Percentiles rank a stretch among this genome's conserved stretches.
Evolutionary conservation across 805 yeast genomes (phyloP).

Genomic region (Ogataea trehaloabstinens): DNA sequence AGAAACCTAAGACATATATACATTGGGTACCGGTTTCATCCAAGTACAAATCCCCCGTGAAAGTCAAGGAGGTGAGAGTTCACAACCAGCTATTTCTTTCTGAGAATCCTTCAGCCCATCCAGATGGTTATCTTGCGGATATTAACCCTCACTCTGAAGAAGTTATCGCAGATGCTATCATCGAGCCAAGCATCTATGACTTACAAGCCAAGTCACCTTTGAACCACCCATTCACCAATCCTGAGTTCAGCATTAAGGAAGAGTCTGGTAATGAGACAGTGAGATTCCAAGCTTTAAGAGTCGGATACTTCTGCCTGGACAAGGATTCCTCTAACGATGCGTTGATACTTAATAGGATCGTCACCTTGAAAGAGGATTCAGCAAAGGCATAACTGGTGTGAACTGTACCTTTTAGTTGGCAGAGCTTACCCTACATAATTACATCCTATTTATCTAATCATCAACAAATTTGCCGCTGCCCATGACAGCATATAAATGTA

Average conservation of each 20-base stretch:
- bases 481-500: too few relatives aligned
- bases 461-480: too few relatives aligned
- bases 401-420: too few relatives aligned
- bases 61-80: conserved; percentile 73
- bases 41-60: conserved; percentile 60
- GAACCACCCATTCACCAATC: conserved; percentile 54
- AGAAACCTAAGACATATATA: conserved; percentile 91
- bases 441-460: too few relatives aligned
- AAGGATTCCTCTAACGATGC: conserved; percentile 62
- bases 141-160: conserved; percentile 78
- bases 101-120: conserved; percentile 86
- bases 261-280: conserved; percentile 72
- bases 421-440: too few relatives aligned
- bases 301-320: conserved; percentile 93
- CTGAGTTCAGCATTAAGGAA: conserved; percentile 73
- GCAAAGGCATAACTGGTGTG: conserved; percentile 41
- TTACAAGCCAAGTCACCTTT: conserved; percentile 73
- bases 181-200: conserved; percentile 76
- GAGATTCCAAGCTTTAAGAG: conserved; percentile 96
- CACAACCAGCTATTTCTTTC: conserved; percentile 85
- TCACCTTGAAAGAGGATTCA: conserved; percentile 84
- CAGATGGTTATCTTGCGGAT: conserved; percentile 85
- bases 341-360: conserved; percentile 84
- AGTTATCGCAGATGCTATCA: conserved; percentile 58
- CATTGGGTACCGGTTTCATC: conserved; percentile 89